Evolutionary conservation across 2,329 filamentous ascomycete genomes (phyloP), one percentile per base, ranked within the genome.

Genomic region (Leptographium galeiforme): DNA sequence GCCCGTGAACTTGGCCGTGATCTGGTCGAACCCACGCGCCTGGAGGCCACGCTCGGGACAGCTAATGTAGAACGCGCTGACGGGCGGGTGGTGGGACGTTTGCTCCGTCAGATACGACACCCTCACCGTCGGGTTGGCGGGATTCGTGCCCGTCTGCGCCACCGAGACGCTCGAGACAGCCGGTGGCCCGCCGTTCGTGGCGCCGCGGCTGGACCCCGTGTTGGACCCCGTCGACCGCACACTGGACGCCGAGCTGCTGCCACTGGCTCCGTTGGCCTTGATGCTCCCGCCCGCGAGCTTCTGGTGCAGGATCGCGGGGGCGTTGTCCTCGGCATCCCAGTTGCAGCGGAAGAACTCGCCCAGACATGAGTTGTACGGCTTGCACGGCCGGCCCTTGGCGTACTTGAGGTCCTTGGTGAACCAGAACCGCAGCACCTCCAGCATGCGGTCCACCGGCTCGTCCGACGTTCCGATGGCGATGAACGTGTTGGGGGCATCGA

Each of bases 371-470:
- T 98, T 98, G 73, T 98, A 98, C 12, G 93, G 93, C 70, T 98
- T 98, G 81, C 91, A 97, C 45, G 93, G 93, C 73, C 90, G 95
- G 56, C 91, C 91, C 73, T 97, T 97, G 67, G 94, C 88, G 64
- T 97, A 98, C 79, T 98, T 98, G 68, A 98, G 68, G 68, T 98
- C 93, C 69, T 98, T 98, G 58, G 93, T 97, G 63, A 97, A 95
- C 93, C 93, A 98, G 70, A 97, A 98, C 56, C 90, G 84, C 62
- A 97, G 71, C 34, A 95, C 89, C 64, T 91, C 90, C 51, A 98
- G 79, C 87, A 96, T 96, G 61, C 93, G 89, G 61, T 93, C 91
- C 53, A 97, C 74, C 12, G 86, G 80, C 61, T 97, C 89, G 61
- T 97, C 87, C 18, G 91, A 93, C 62, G 91, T 91, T 62, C 91